Percentiles rank a stretch among this genome's conserved stretches.
These are phyloP conservation scores for Besnoitia besnoiti DNA, from an alignment of 169 alveolate genomes.

Conservation along the genomic window DNA sequence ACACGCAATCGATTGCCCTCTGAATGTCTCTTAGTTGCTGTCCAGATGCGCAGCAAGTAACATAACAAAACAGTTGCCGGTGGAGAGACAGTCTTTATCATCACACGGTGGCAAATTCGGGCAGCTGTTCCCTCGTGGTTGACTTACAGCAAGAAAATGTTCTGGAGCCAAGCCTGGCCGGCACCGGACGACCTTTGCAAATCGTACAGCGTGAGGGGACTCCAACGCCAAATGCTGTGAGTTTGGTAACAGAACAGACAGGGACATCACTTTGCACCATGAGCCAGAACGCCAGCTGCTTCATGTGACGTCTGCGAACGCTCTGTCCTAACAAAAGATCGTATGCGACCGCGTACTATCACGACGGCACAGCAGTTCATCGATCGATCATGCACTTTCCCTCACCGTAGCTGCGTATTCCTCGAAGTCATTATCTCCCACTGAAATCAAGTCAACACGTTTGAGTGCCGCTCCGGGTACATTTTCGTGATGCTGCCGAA, in stretches of 20 bases:
- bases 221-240: conserved; percentile 45
- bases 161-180: conserved; percentile 68
- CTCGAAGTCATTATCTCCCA: conserved; percentile 86
- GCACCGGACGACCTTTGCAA: conserved; percentile 66
- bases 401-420: conserved; percentile 83
- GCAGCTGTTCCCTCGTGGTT: neutral
- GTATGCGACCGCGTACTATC: neutral
- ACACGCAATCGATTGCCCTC: conserved; percentile 23
- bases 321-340: neutral
- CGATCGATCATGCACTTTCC: neutral
- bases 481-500: conserved; percentile 65
- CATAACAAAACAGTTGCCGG: neutral
- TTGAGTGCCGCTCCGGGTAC: conserved; percentile 44
- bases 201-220: conserved; percentile 38
- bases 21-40: conserved; percentile 32
- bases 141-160: conserved; percentile 57
- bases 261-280: conserved; percentile 46
- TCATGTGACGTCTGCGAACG: neutral
- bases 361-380: neutral
- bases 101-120: neutral
- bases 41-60: neutral
- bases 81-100: neutral
- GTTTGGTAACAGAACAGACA: conserved; percentile 19
- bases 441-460: conserved; percentile 77
- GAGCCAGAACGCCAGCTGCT: conserved; percentile 26